Evolutionary conservation across 192 early-diverging fungal genomes (phyloP).

Genomic region (Helicostylum pulchrum): DNA sequence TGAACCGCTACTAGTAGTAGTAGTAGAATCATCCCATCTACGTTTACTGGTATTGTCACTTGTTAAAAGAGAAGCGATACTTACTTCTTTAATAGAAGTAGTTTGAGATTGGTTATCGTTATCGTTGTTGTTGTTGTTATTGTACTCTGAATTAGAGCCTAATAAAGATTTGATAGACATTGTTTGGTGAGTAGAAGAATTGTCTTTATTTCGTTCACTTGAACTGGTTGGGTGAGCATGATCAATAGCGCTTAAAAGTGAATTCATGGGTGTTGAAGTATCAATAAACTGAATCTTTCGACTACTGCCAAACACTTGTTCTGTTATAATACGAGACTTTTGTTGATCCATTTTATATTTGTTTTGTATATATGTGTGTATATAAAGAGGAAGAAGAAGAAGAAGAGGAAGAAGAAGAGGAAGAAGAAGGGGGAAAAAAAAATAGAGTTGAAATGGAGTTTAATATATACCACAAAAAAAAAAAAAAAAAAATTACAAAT

Average conservation of each 20-base stretch:
- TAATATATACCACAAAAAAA: neutral
- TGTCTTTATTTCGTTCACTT: constrained; percentile 5
- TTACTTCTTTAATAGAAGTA: neutral
- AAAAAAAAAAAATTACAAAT: neutral
- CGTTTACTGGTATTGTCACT: neutral
- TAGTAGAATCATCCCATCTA: neutral
- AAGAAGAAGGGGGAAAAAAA: neutral
- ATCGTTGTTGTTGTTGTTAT: too few species aligned
- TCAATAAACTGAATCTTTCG: constrained; percentile 26
- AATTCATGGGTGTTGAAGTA: constrained; percentile 29
- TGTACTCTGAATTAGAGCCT: constrained; percentile 7
- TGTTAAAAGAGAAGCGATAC: neutral
- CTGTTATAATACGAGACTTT: constrained; percentile 29
- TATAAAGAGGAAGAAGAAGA: neutral
- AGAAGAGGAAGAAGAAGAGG: neutral
- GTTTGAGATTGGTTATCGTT: neutral
- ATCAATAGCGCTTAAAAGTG: constrained; percentile 32
- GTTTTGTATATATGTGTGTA: neutral
- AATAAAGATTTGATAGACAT: constrained; percentile 24
- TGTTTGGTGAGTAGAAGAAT: constrained; percentile 11
- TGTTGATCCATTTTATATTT: constrained; percentile 18
- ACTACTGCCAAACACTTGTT: constrained; percentile 38
- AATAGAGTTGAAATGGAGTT: neutral
- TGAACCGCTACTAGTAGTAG: neutral
- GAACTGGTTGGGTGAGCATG: constrained; percentile 12